Percentiles rank a stretch among this genome's conserved stretches.
These are phyloP conservation scores for Penicillium paradoxum DNA, from an alignment of 495 filamentous ascomycete species.

Conservation along the genomic window DNA sequence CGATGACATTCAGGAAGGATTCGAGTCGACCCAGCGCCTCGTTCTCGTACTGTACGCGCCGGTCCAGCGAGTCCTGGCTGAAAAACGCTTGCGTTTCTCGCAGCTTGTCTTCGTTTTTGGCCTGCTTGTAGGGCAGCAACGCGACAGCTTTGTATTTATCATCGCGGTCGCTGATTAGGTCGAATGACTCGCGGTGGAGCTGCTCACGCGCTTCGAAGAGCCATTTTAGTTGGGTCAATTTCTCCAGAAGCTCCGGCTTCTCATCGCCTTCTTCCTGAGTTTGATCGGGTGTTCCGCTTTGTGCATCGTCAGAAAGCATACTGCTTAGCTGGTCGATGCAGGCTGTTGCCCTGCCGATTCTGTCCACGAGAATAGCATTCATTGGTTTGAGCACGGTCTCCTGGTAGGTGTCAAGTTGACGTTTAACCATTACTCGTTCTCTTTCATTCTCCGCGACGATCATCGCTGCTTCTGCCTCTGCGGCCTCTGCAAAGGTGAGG, in stretches of 20 bases:
- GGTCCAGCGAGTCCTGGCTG: conserved; percentile 63
- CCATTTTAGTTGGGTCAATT: conserved; percentile 93
- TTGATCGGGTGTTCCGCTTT: conserved; percentile 66
- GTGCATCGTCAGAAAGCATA: conserved; percentile 68
- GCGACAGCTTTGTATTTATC: conserved; percentile 79
- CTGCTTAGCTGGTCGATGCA: conserved; percentile 67
- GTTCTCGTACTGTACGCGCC: conserved; percentile 58
- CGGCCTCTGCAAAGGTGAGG: conserved; percentile 76
- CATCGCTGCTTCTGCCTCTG: conserved; percentile 66
- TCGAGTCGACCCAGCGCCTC: conserved; percentile 65
- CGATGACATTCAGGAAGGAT: conserved; percentile 74
- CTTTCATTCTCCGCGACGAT: conserved; percentile 56
- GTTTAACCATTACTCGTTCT: conserved; percentile 58
- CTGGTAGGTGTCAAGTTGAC: conserved; percentile 74
- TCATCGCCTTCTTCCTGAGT: conserved; percentile 94
- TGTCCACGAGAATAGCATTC: conserved; percentile 61
- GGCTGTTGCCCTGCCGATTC: conserved; percentile 57
- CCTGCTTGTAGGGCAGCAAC: conserved; percentile 70
- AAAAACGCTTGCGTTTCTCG: conserved; percentile 77
- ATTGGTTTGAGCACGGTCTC: conserved; percentile 69
- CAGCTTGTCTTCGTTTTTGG: conserved; percentile 66
- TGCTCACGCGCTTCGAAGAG: conserved; percentile 89
- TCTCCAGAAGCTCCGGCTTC: conserved; percentile 88
- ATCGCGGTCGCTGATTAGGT: conserved; percentile 77
- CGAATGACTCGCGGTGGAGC: conserved; percentile 77